Conservation (phyloP, 2,329 filamentous ascomycete species). For the Leptographium wingfieldii region DNA sequence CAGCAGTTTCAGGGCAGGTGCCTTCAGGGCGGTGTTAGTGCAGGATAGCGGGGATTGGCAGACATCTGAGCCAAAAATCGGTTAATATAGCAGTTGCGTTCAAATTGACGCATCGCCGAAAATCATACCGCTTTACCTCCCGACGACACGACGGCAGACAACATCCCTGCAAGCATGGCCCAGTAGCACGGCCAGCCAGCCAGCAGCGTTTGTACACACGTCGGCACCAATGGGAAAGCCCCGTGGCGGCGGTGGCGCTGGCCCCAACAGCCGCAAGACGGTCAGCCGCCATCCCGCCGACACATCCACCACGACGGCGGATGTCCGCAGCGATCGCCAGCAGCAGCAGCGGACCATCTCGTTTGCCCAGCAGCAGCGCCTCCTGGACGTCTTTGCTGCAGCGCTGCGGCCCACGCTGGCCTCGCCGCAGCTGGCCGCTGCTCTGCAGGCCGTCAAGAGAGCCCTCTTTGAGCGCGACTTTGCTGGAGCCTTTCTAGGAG, state of each 20-base stretch:
- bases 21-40: too few species aligned
- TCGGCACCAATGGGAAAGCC: neutral
- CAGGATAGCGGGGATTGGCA: too few species aligned
- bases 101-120: too few species aligned
- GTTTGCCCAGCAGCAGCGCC: constrained; percentile 8
- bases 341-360: constrained; percentile 5
- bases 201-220: neutral
- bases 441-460: constrained; percentile 72
- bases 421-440: constrained; percentile 32
- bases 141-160: neutral
- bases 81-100: too few species aligned
- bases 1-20: too few species aligned
- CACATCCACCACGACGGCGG: neutral
- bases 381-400: constrained; percentile 61
- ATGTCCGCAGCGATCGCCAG: neutral
- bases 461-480: constrained; percentile 84
- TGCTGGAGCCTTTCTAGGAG: constrained; percentile 57
- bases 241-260: neutral
- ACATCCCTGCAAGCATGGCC: neutral
- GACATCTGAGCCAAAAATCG: too few species aligned
- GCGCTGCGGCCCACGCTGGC: constrained; percentile 43
- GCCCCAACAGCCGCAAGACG: neutral
- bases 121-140: too few species aligned
- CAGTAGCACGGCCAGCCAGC: neutral
- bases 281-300: neutral